phyloP scores from a whole-genome alignment of 2,329 filamentous ascomycete genomes.

The Exophiala sideris region DNA sequence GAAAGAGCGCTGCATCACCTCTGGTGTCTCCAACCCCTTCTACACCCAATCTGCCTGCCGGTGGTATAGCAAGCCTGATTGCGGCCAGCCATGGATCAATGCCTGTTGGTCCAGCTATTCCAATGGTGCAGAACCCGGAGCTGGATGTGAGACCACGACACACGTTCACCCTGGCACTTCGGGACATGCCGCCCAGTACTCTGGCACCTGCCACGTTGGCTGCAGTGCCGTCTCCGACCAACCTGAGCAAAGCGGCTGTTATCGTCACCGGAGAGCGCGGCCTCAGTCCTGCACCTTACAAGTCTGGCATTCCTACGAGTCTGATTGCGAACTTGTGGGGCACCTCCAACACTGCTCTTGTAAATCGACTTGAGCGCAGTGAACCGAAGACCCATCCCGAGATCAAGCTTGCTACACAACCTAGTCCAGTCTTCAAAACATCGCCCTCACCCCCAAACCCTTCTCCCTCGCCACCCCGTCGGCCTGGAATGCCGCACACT shows the following conservation, averaged over 20 bases:
- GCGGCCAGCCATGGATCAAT: conserved; percentile 78
- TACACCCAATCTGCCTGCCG: conserved; percentile 40
- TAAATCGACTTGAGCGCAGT: conserved; percentile 59
- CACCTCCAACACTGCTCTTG: conserved; percentile 73
- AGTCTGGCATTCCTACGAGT: conserved; percentile 73
- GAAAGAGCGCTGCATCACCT: conserved; percentile 64
- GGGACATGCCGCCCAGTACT: conserved; percentile 56
- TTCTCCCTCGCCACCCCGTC: conserved; percentile 10
- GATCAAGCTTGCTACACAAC: conserved; percentile 22
- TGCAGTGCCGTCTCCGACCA: conserved; percentile 78
- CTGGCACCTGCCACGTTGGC: conserved; percentile 80
- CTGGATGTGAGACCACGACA: conserved; percentile 36
- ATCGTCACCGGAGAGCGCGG: conserved; percentile 74
- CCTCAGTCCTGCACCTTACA: conserved; percentile 60
- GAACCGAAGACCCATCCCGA: conserved; percentile 41
- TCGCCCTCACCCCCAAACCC: conserved; percentile 22
- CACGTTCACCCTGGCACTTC: conserved; percentile 31
- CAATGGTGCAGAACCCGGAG: conserved; percentile 36
- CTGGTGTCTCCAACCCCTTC: conserved; percentile 42
- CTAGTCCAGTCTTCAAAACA: conserved; percentile 18
- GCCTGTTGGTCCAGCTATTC: conserved; percentile 56
- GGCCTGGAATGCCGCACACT: conserved; percentile 13
- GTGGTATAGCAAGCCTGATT: conserved; percentile 79
- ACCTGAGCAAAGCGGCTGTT: conserved; percentile 80
- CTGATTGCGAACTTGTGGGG: conserved; percentile 95